Evolutionary conservation across 192 early-diverging fungal genomes (phyloP), one percentile per base, ranked within the genome.

Genomic region (Lunasporangiospora selenospora): DNA sequence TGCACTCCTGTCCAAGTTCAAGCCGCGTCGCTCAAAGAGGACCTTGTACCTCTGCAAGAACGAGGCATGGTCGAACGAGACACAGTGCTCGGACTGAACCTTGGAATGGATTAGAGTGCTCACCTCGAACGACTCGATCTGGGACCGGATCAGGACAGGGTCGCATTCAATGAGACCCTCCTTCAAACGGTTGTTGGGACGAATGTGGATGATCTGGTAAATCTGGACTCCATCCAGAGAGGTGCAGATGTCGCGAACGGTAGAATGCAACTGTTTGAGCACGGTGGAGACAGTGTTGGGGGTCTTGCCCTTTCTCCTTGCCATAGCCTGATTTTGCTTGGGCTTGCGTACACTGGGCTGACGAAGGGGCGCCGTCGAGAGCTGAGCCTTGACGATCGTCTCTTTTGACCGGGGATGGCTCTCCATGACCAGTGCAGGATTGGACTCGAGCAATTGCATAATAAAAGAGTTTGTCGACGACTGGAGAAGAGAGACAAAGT

Each of bases 171-270:
- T 38, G 11, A 73, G 48, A 8, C 60, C 69, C 21, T 73, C 54
- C 11, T 6, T 19, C 61, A 73, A 63, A 32, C 55, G 55, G 81
- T 85, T 83, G 57, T 92, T 88, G 27, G 93, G 87, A 18, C 89
- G 81, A 31, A 96, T 80, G 78, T 97, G 97, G 51, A 92, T 82
- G 4, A 98, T 79, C 36, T 90, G 81, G 87, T 95, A 99, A 10
- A 87, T 65, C 42, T 86, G 85, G 30, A 93, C 92, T 36, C 88
- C 84, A n/a, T 81, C 69, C 40, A 95, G 78, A 1, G 96, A 90
- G 10, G 88, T 83, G 34, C 91, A 80, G 58, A 98, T 81, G 61
- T 96, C 93, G 26, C 93, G 80, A 1, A 95, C 66, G 5, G 91
- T 89, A 11, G 73, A 65, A 69, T 86, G 81, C 15, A 87, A 67